Conservation (phyloP, 1,139 yeast genomes). For the Wickerhamiella infanticola region DNA sequence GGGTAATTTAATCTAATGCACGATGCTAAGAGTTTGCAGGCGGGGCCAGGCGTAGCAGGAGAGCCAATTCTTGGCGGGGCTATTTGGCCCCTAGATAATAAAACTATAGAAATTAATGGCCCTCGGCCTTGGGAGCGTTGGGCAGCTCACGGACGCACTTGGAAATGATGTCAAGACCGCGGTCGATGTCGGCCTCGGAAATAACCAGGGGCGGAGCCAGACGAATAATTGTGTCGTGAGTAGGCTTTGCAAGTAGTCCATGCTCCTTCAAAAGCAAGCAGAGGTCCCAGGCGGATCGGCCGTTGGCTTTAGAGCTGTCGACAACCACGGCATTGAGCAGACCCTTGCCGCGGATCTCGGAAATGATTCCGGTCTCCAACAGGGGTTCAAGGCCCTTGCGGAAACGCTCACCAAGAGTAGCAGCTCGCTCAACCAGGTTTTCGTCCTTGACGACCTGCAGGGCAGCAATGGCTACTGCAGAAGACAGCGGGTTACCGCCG, state of each 20-base stretch:
- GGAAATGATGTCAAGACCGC: slow-evolving; percentile 64
- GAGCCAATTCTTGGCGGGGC: neutral
- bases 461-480: slow-evolving; percentile 90
- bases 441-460: slow-evolving; percentile 81
- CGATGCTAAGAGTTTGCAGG: too few species aligned
- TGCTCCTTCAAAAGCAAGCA: slow-evolving; percentile 76
- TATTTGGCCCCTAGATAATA: neutral
- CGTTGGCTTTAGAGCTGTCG: slow-evolving; percentile 69
- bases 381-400: slow-evolving; percentile 50
- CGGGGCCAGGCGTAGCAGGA: too few species aligned
- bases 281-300: slow-evolving; percentile 92
- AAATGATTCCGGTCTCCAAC: slow-evolving; percentile 47
- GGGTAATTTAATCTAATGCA: too few species aligned
- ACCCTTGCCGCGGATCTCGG: slow-evolving; percentile 90
- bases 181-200: slow-evolving; percentile 66
- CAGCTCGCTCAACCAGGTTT: slow-evolving; percentile 66
- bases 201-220: slow-evolving; percentile 93
- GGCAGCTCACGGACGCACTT: slow-evolving; percentile 46
- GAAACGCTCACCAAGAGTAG: slow-evolving; percentile 53
- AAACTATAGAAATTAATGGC: neutral
- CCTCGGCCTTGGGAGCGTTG: slow-evolving; percentile 25
- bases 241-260: slow-evolving; percentile 92
- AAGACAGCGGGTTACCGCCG: slow-evolving; percentile 95
- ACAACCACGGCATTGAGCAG: slow-evolving; percentile 82
- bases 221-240: slow-evolving; percentile 91